These are phyloP conservation scores for Tricholoma hemisulphureum DNA, from an alignment of 768 basidiomycete genomes.

Conservation along the genomic window DNA sequence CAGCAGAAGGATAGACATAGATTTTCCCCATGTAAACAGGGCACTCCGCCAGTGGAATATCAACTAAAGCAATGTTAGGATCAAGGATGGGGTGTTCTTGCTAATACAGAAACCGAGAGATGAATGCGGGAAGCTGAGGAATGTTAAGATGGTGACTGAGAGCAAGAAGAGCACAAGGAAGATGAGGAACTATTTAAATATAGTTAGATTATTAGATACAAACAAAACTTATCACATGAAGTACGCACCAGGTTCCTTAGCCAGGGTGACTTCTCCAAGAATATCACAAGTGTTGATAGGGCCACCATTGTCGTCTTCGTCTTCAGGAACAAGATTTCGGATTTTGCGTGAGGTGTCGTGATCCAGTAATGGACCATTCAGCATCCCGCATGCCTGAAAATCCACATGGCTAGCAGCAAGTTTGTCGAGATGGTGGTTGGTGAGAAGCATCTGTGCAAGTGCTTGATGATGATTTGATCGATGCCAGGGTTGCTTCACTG, in stretches of 20 bases:
- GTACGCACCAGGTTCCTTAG: background rate
- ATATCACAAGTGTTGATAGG: background rate
- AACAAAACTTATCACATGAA: background rate
- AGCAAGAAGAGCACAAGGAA: background rate
- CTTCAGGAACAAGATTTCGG: background rate
- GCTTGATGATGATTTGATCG: conserved; percentile 13
- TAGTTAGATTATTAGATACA: background rate
- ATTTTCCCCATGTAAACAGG: conserved; percentile 1
- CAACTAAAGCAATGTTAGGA: background rate
- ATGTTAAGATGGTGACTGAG: background rate
- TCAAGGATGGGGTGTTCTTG: conserved; percentile 9
- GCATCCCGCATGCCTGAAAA: conserved; percentile 4
- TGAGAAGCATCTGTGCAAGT: conserved; percentile 17
- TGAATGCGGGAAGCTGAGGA: conserved; percentile 1
- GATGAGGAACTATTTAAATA: background rate
- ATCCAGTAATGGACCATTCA: background rate
- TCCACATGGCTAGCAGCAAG: conserved; percentile 4
- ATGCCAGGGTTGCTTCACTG: conserved; percentile 19
- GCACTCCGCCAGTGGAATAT: conserved; percentile 1
- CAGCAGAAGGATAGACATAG: conserved; percentile 4
- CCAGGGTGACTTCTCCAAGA: background rate
- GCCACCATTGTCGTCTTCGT: background rate
- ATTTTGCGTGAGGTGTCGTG: background rate
- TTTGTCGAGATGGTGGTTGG: conserved; percentile 16
- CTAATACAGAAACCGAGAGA: conserved; percentile 17